Conservation (phyloP, 768 basidiomycete species). For the Trametes meyenii region DNA sequence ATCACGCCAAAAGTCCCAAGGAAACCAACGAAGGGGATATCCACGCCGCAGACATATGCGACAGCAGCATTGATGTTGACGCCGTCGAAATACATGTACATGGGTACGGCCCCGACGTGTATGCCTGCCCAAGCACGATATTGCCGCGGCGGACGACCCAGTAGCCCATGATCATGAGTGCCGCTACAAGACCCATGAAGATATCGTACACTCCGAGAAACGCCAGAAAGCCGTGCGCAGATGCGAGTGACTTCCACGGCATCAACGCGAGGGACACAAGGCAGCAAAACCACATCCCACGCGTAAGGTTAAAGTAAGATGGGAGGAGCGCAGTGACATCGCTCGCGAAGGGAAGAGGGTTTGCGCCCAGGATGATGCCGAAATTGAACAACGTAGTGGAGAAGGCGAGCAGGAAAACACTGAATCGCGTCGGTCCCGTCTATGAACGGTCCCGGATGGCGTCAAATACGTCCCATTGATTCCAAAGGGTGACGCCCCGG, state of each 20-base stretch:
- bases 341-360: constrained; percentile 25
- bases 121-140: constrained; percentile 20
- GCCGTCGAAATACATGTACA: constrained; percentile 27
- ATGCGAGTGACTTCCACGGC: constrained; percentile 28
- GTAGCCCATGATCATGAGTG: constrained; percentile 28
- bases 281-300: constrained; percentile 29
- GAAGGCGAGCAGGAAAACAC: constrained; percentile 27
- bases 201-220: constrained; percentile 27
- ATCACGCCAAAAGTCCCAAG: constrained; percentile 24
- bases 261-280: constrained; percentile 22
- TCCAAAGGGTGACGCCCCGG: constrained; percentile 26
- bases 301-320: constrained; percentile 23
- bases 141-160: constrained; percentile 26
- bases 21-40: constrained; percentile 24
- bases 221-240: constrained; percentile 24
- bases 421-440: constrained; percentile 18
- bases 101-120: constrained; percentile 15
- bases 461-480: constrained; percentile 27
- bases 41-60: constrained; percentile 25
- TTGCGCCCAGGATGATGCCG: constrained; percentile 24
- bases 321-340: constrained; percentile 26
- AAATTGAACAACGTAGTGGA: constrained; percentile 25
- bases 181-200: constrained; percentile 27
- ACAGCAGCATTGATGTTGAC: constrained; percentile 23
- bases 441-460: constrained; percentile 26